Conservation (phyloP, 140 eudicot species). For the Eryngium alpinum region DNA sequence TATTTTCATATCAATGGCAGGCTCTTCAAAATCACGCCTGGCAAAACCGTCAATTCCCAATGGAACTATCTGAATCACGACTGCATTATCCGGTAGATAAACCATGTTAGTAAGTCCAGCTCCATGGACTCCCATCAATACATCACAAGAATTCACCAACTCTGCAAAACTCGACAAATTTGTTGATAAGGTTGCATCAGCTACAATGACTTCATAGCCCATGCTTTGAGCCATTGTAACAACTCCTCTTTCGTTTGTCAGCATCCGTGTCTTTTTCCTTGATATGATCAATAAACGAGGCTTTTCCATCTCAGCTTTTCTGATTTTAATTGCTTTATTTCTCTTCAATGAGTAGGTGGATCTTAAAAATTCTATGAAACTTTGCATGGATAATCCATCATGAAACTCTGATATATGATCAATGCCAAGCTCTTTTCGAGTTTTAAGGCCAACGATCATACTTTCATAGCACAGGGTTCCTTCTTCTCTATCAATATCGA, state of each 20-base stretch:
- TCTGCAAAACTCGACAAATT: slow-evolving; percentile 36
- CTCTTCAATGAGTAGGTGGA: slow-evolving; percentile 36
- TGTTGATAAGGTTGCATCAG: slow-evolving; percentile 25
- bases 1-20: slow-evolving; percentile 45
- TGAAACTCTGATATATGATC: slow-evolving; percentile 19
- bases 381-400: slow-evolving; percentile 28
- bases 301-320: neutral
- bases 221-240: slow-evolving; percentile 28
- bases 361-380: slow-evolving; percentile 41
- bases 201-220: slow-evolving; percentile 44
- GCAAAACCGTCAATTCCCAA: slow-evolving; percentile 39
- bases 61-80: slow-evolving; percentile 49
- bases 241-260: slow-evolving; percentile 32
- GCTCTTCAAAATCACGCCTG: slow-evolving; percentile 36
- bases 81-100: slow-evolving; percentile 53
- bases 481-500: slow-evolving; percentile 41
- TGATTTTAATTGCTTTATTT: slow-evolving; percentile 17
- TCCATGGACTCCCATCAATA: slow-evolving; percentile 64
- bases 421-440: slow-evolving; percentile 39
- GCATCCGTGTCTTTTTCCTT: slow-evolving; percentile 33
- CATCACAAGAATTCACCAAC: slow-evolving; percentile 57
- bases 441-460: slow-evolving; percentile 33
- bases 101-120: slow-evolving; percentile 66
- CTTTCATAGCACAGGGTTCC: slow-evolving; percentile 37
- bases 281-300: slow-evolving; percentile 56